A percentile compares a stretch with the other conserved stretches of the same genome.
Evolutionary conservation across 2,329 filamentous ascomycete genomes (phyloP).

Genomic region (Elsinoe arachidis): DNA sequence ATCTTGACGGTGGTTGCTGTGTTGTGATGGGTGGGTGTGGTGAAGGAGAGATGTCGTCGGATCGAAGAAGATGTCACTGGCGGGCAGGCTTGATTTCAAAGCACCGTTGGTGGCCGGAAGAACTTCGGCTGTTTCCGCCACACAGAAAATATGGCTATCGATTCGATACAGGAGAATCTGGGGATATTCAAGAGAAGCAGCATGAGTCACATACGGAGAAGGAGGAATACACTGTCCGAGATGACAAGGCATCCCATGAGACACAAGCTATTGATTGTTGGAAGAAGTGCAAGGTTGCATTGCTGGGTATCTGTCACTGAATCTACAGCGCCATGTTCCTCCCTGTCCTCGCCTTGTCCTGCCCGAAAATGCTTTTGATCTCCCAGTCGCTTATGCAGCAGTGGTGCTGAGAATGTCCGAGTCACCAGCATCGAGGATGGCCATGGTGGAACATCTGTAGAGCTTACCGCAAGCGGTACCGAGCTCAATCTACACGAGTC

Average conservation of each 20-base stretch:
- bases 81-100: conserved; percentile 7
- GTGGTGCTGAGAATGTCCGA: conserved; percentile 89
- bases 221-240: neutral
- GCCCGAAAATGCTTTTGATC: neutral
- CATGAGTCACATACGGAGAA: neutral
- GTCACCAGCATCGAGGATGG: conserved; percentile 90
- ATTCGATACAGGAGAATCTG: too few relatives aligned
- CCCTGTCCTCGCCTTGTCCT: conserved; percentile 1
- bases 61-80: conserved; percentile 2
- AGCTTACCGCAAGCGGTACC: conserved; percentile 98
- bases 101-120: conserved; percentile 1
- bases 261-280: neutral
- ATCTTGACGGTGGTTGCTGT: conserved; percentile 68
- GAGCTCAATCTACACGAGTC: conserved; percentile 72
- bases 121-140: conserved; percentile 7
- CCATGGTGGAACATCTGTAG: conserved; percentile 96
- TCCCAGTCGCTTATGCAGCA: conserved; percentile 29
- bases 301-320: conserved; percentile 1
- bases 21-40: conserved; percentile 28
- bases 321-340: neutral
- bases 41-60: conserved; percentile 16
- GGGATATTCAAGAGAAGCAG: neutral
- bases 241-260: neutral
- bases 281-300: neutral
- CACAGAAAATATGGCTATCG: neutral